phyloP scores from a whole-genome alignment of 2,329 filamentous ascomycete genomes.

The Knufia fluminis region DNA sequence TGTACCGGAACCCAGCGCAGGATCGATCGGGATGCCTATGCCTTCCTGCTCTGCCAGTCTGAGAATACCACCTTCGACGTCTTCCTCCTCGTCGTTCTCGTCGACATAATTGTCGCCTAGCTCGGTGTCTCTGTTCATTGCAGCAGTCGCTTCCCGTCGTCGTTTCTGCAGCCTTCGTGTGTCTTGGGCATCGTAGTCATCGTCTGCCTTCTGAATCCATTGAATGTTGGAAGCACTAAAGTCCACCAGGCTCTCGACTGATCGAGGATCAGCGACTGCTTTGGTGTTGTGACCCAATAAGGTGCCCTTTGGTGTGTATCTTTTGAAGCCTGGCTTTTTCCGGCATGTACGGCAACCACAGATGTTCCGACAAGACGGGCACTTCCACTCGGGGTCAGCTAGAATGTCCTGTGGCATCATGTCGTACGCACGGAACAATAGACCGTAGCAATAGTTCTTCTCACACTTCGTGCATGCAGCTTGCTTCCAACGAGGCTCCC shows the following conservation, averaged over 20 bases:
- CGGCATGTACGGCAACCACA: conserved; percentile 82
- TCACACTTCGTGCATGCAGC: conserved; percentile 69
- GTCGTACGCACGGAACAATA: conserved; percentile 83
- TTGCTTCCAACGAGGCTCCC: conserved; percentile 75
- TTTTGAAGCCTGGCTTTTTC: conserved; percentile 55
- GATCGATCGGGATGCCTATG: conserved; percentile 37
- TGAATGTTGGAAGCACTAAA: conserved; percentile 80
- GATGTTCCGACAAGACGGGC: conserved; percentile 73
- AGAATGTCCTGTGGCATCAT: conserved; percentile 75
- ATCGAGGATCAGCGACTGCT: conserved; percentile 80
- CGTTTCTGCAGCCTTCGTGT: conserved; percentile 39
- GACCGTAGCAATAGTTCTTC: conserved; percentile 83
- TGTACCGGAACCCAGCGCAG: conserved; percentile 29
- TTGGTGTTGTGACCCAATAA: conserved; percentile 85
- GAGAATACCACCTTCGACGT: conserved; percentile 15
- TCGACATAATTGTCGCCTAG: conserved; percentile 37
- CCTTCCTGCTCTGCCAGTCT: conserved; percentile 21
- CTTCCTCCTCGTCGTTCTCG: conserved; percentile 28
- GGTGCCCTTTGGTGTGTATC: conserved; percentile 80
- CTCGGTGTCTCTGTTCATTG: conserved; percentile 39
- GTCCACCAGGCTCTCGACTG: conserved; percentile 81
- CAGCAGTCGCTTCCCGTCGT: conserved; percentile 45
- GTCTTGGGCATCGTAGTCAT: conserved; percentile 36
- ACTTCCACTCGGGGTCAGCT: conserved; percentile 75
- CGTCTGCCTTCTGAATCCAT: conserved; percentile 61